A percentile compares a stretch with the other conserved stretches of the same genome.
These are phyloP conservation scores for Oxyria digyna DNA, from an alignment of 148 eudicot genomes.

Conservation along the genomic window DNA sequence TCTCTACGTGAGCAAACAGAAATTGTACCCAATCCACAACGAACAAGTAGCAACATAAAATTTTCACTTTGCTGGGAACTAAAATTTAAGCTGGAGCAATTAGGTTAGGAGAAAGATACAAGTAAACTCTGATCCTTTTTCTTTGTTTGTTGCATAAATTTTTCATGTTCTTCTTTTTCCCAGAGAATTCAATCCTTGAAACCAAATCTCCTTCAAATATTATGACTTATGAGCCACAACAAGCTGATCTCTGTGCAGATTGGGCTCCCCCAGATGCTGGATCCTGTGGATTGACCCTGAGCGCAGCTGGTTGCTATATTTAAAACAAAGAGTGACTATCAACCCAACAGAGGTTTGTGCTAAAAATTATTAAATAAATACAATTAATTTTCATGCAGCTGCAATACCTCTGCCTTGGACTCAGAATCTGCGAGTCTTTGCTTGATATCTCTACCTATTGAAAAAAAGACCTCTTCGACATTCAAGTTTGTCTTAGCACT, in stretches of 20 bases:
- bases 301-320: constrained; percentile 2
- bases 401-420: constrained; percentile 9
- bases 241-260: constrained; percentile 7
- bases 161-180: neutral
- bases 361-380: no score
- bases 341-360: neutral
- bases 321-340: neutral
- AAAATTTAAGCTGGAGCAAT: neutral
- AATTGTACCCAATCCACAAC: neutral
- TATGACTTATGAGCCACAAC: constrained; percentile 7
- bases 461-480: constrained; percentile 11
- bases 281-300: constrained; percentile 9
- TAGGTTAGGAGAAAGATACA: constrained; percentile 4
- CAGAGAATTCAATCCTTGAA: neutral
- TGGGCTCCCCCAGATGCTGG: constrained; percentile 8
- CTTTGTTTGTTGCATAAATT: neutral
- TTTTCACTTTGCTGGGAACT: constrained; percentile 4
- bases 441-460: constrained; percentile 10
- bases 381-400: neutral
- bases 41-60: neutral
- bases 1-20: constrained; percentile 7
- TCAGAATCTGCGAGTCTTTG: constrained; percentile 8
- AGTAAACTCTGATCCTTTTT: neutral
- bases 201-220: neutral
- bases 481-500: constrained; percentile 12